Evolutionary conservation across 495 filamentous ascomycete species (phyloP).

Genomic region (Penicillium dipodomyicola): DNA sequence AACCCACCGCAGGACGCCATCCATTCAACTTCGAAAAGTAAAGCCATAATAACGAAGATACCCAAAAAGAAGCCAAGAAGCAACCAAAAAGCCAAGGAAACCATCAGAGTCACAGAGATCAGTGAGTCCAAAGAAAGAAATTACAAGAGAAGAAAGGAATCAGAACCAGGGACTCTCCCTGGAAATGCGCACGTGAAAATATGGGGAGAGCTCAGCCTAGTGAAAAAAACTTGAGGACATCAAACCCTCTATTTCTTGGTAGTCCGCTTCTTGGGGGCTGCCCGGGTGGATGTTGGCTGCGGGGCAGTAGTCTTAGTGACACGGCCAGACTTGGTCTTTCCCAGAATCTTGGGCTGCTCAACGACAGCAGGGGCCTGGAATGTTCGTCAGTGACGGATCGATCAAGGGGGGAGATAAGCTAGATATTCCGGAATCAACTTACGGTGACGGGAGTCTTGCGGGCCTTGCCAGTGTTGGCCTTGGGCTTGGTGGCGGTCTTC

Average conservation of each 20-base stretch:
- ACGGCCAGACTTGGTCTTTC: slow-evolving; percentile 89
- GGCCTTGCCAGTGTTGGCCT: slow-evolving; percentile 56
- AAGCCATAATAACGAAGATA: slow-evolving; percentile 36
- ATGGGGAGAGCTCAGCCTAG: slow-evolving; percentile 21
- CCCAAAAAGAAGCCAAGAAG: slow-evolving; percentile 37
- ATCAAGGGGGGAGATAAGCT: not conserved
- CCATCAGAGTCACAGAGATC: slow-evolving; percentile 28
- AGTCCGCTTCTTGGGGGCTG: slow-evolving; percentile 56
- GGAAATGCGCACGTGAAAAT: slow-evolving; percentile 32
- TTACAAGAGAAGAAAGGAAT: slow-evolving; percentile 30
- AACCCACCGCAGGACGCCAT: slow-evolving; percentile 47
- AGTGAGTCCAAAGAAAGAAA: slow-evolving; percentile 30
- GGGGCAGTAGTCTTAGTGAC: slow-evolving; percentile 69
- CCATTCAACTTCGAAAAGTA: slow-evolving; percentile 33
- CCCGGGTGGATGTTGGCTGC: slow-evolving; percentile 42
- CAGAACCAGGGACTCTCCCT: slow-evolving; percentile 20
- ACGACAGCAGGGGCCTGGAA: slow-evolving; percentile 62
- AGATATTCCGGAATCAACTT: slow-evolving; percentile 20
- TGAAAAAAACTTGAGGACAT: slow-evolving; percentile 12
- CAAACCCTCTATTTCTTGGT: slow-evolving; percentile 54
- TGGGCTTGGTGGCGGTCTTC: slow-evolving; percentile 36
- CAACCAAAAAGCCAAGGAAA: slow-evolving; percentile 24
- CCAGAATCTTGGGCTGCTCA: slow-evolving; percentile 69
- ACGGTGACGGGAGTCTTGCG: slow-evolving; percentile 50
- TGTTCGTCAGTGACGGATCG: slow-evolving; percentile 12